A percentile compares a stretch with the other conserved stretches of the same genome.
Evolutionary conservation across 805 yeast genomes (phyloP).

Genomic region (Saccharomycopsis fibuligera): DNA sequence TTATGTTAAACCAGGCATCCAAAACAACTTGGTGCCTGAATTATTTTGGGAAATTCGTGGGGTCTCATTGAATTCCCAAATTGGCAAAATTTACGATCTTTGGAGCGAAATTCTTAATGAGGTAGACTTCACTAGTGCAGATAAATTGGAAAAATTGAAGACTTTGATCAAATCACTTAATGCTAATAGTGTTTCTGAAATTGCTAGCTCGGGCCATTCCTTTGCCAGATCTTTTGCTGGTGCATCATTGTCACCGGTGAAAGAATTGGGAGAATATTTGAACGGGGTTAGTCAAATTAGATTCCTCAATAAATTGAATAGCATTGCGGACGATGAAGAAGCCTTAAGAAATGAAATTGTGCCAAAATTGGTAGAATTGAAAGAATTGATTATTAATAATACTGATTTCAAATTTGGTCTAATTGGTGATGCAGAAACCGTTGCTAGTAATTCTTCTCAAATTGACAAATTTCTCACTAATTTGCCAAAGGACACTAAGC

Average conservation of each 20-base stretch:
- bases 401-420: slow-evolving; percentile 44
- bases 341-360: slow-evolving; percentile 50
- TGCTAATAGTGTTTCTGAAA: slow-evolving; percentile 67
- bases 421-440: slow-evolving; percentile 46
- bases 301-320: slow-evolving; percentile 56
- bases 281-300: slow-evolving; percentile 75
- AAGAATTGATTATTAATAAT: slow-evolving; percentile 37
- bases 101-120: slow-evolving; percentile 62
- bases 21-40: slow-evolving; percentile 38
- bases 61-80: slow-evolving; percentile 60
- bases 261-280: slow-evolving; percentile 54
- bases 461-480: slow-evolving; percentile 28
- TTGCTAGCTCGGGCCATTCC: slow-evolving; percentile 85
- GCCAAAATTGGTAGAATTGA: slow-evolving; percentile 54
- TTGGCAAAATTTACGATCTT: slow-evolving; percentile 52
- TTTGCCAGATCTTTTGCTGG: slow-evolving; percentile 68
- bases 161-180: slow-evolving; percentile 68
- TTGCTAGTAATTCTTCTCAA: slow-evolving; percentile 26
- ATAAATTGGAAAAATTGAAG: slow-evolving; percentile 64
- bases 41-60: slow-evolving; percentile 59
- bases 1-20: slow-evolving; percentile 50
- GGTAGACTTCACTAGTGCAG: slow-evolving; percentile 57
- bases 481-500: slow-evolving; percentile 25
- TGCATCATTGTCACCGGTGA: slow-evolving; percentile 54
- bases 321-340: slow-evolving; percentile 42